Evolutionary conservation across 2,329 filamentous ascomycete species (phyloP), one percentile per base, ranked within the genome.

Genomic region (Cladophialophora bantiana): DNA sequence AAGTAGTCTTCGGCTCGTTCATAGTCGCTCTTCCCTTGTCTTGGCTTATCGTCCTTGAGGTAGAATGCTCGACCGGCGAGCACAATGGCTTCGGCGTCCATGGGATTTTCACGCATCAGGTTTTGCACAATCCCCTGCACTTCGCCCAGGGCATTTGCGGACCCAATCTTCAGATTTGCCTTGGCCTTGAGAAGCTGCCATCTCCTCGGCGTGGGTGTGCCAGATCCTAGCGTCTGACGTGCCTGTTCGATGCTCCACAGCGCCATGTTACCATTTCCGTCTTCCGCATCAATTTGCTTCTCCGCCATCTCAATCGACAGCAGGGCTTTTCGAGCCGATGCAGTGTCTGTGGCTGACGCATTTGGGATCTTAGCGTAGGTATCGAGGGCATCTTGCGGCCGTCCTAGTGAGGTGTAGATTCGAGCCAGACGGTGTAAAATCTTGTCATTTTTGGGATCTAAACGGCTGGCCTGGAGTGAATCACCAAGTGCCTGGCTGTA

Each of bases 141-240:
- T 78, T 97, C 94, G 38, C 93, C 94, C 7, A 97, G 83, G 10
- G 93, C 89, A 79, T 97, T 97, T 66, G 89, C 86, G 68, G 92
- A 93, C 67, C 91, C 93, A 89, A 98, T 96, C 82, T 94, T 94
- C 68, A 99, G 81, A 75, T 96, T 92, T 9, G 94, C 94, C 80
- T 97, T 92, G 66, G 92, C 94, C 40, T 92, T 89, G 89, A 99
- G 90, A 68, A 98, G 83, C 76, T 91, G 91, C 95, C 95, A 99
- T 80, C 95, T 95, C 76, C 94, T 88, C 42, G 95, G 95, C 80
- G 90, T 91, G 73, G 86, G 84, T 26, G 93, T 92, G n/a, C 88
- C 86, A 10, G 83, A 74, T 10, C 92, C 94, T 4, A 99, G 85
- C 2, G 89, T 86, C 75, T 90, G 89, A 77, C 95, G 92, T 7